Conservation (phyloP, 257 asterid species). For the Agastache rugosa region DNA sequence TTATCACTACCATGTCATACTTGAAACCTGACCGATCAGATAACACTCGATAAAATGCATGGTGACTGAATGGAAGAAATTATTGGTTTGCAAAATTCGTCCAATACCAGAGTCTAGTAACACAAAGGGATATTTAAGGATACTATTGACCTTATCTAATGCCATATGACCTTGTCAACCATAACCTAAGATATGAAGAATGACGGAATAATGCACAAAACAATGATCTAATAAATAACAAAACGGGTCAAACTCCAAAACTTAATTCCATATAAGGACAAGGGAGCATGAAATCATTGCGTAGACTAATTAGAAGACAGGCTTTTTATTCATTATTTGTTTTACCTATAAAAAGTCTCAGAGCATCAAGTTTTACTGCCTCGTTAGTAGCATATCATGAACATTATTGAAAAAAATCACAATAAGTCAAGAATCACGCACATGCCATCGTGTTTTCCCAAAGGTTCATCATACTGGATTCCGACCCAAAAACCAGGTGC, state of each 20-base stretch:
- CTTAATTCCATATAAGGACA: neutral
- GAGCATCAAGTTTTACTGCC: slow-evolving; percentile 7
- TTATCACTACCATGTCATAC: slow-evolving; percentile 8
- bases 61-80: neutral
- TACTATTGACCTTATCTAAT: neutral
- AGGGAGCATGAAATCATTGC: neutral
- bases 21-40: neutral
- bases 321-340: neutral
- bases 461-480: slow-evolving; percentile 88
- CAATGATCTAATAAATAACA: neutral
- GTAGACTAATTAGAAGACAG: neutral
- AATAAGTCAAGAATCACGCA: slow-evolving; percentile 47
- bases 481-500: slow-evolving; percentile 96
- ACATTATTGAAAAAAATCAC: neutral
- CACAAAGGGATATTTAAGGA: neutral
- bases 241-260: neutral
- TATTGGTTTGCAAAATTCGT: neutral
- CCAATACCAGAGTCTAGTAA: neutral
- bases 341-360: neutral
- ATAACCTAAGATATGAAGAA: neutral
- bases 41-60: neutral
- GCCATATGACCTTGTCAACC: neutral
- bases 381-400: neutral
- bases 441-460: slow-evolving; percentile 96
- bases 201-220: neutral